Base-by-base conservation (phyloP, 345 rosid species). In the Trapa incisa region DNA sequence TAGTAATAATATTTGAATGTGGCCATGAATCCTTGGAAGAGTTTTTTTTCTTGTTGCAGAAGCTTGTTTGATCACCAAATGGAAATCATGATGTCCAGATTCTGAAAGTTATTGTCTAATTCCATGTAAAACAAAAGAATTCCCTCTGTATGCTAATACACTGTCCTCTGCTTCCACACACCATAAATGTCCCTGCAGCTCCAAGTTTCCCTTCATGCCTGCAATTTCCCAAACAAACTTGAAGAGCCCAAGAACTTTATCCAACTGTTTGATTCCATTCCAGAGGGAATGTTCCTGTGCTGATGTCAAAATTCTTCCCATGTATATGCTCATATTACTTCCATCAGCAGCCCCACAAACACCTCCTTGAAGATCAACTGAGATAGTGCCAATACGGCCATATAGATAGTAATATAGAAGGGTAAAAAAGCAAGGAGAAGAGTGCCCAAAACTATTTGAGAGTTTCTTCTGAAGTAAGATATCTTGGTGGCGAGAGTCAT, bases 201-300 rank as follows among this genome's bases (percentile, higher is more conserved):
- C 82, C 69, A 88, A 75, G 45, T 36, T 70, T 39, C 82, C 96
- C 63, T 86, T 79, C 91, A 76, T 81, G 63, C 82, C 89, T 47
- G 96, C 89, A 17, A 82, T 83, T 70, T 87, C 87, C 96, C 91
- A 87, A 29, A 87, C 79, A 79, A 87, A 87, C 73, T 75, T 83
- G 69, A 77, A 86, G 8, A 92, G 67, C 52, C 80, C 78, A 42
- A 89, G 82, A 37, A 83, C 92, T 65, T 82, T 83, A 67, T 89
- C 88, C 75, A 92, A 68, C 50, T 85, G 92, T 82, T 85, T 87
- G 41, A 86, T 67, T 52, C 98, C 96, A 43, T 73, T 84, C 84
- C 73, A 41, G 64, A 92, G 71, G 78, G 74, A 79, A 68, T 70
- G 72, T 69, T 85, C 92, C 70, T 86, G 87, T 0, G 70, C 70